These are phyloP conservation scores for Ganoderma leucocontextum DNA, from an alignment of 1,284 basidiomycete genomes.

Conservation along the genomic window DNA sequence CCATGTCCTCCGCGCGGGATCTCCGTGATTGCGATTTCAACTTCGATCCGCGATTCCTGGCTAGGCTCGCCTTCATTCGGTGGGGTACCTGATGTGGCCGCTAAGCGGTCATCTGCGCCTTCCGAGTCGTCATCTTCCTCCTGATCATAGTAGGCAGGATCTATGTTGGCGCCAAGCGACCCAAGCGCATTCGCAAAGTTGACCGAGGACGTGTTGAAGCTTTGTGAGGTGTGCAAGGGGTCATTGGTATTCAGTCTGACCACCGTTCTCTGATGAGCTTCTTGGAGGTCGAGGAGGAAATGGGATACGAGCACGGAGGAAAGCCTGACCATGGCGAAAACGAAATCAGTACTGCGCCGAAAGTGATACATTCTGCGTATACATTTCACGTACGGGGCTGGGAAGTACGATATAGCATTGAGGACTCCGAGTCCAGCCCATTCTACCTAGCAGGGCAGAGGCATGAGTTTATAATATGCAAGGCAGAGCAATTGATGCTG, in stretches of 20 bases:
- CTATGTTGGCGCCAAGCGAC: not conserved
- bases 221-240: not conserved
- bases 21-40: too few relatives aligned
- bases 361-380: too few relatives aligned
- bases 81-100: too few relatives aligned
- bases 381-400: not conserved
- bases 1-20: too few relatives aligned
- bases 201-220: not conserved
- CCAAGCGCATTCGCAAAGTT: not conserved
- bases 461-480: too few relatives aligned
- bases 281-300: constrained; percentile 7
- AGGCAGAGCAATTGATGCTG: too few relatives aligned
- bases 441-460: not conserved
- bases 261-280: not conserved
- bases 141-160: not conserved
- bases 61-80: too few relatives aligned
- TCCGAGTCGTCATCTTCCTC: not conserved
- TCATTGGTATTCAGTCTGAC: not conserved
- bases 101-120: not conserved
- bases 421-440: not conserved
- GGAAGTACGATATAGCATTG: not conserved
- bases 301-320: constrained; percentile 1
- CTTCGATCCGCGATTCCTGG: too few relatives aligned
- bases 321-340: not conserved
- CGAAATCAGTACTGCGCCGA: not conserved